Base-by-base conservation (phyloP, 805 yeast species). In the Saccharomycopsis synnaedendra region DNA sequence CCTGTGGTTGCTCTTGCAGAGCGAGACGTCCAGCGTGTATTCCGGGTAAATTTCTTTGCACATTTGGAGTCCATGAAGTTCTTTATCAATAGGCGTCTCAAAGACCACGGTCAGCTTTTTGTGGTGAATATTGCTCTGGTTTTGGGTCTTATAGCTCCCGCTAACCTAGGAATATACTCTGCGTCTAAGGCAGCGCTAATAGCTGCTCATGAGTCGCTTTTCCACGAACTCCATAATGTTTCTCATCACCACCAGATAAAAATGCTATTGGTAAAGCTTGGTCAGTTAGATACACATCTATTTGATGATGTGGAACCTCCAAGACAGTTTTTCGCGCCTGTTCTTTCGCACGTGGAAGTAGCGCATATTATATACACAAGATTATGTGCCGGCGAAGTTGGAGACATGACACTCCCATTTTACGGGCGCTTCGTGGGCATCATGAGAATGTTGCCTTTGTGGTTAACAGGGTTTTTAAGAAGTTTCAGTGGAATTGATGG, bases 181-280 rank as follows among this genome's bases (percentile, higher is more conserved):
- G 70, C 75, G 2, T 57, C 73, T 5, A 71, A 71, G 46, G 68
- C 74, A 0, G 70, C 74, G 0, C 51, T 60, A 6, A 60, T 62
- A 5, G 71, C 66, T 52, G 48, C 69, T 9, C 75, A 71, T 48
- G 75, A 71, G 53, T 63, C 71, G 10, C 45, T 67, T 5, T 39
- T 41, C 32, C 9, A 36, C 11, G 42, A 41, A 11, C 33, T 30
- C 10, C 19, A 19, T 19, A 19, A 19, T 19, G 19, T 2, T 19
- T 19, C 19, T 19, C 19, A 19, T 19, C 43, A 30, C 33, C 32
- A 39, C 44, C 36, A 44, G 27, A 56, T 69, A 5, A 52, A 65
- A 6, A 52, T 62, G 36, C 57, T 71, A 4, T 56, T 71, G 32
- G 72, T 70, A 3, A 54, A 64, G 3, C 69, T 74, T 0, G 76